phyloP scores from a whole-genome alignment of 2,329 filamentous ascomycete species.

The Seiridium cupressi region DNA sequence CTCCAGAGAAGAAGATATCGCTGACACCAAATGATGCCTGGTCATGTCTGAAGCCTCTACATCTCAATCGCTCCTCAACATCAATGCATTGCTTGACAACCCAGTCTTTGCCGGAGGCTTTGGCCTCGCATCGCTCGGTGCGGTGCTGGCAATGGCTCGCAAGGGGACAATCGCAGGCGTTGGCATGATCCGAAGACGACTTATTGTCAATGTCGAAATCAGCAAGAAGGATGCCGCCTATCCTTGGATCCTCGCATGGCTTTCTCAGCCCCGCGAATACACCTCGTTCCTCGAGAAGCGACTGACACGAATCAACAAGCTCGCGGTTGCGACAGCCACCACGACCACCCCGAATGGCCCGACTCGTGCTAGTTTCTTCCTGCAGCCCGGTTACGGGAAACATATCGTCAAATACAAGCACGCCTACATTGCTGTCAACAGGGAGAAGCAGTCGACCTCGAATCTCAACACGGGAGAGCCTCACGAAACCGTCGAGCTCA shows the following conservation, averaged over 20 bases:
- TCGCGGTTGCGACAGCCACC: conserved; percentile 53
- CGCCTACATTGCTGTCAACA: conserved; percentile 82
- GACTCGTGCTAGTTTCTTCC: conserved; percentile 75
- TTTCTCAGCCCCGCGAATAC: conserved; percentile 74
- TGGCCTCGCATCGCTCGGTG: conserved; percentile 85
- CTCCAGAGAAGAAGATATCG: background rate
- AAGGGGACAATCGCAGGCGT: conserved; percentile 71
- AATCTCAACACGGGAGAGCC: conserved; percentile 82
- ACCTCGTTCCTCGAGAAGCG: conserved; percentile 57
- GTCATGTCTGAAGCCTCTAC: conserved; percentile 26
- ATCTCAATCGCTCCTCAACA: conserved; percentile 33
- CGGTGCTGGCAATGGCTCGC: conserved; percentile 76
- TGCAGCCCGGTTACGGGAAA: conserved; percentile 87
- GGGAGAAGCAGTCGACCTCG: conserved; percentile 81
- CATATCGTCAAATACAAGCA: conserved; percentile 85
- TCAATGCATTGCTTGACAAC: conserved; percentile 62
- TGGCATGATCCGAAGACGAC: conserved; percentile 74
- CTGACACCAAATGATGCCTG: background rate
- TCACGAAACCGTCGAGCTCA: conserved; percentile 91
- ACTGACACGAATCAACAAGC: conserved; percentile 59
- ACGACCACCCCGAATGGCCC: conserved; percentile 64
- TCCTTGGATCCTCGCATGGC: conserved; percentile 91
- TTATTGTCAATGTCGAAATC: conserved; percentile 95
- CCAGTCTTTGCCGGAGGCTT: conserved; percentile 72
- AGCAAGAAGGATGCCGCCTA: conserved; percentile 92